Evolutionary conservation across 1,284 basidiomycete genomes (phyloP).

Genomic region (Ustilago hordei): DNA sequence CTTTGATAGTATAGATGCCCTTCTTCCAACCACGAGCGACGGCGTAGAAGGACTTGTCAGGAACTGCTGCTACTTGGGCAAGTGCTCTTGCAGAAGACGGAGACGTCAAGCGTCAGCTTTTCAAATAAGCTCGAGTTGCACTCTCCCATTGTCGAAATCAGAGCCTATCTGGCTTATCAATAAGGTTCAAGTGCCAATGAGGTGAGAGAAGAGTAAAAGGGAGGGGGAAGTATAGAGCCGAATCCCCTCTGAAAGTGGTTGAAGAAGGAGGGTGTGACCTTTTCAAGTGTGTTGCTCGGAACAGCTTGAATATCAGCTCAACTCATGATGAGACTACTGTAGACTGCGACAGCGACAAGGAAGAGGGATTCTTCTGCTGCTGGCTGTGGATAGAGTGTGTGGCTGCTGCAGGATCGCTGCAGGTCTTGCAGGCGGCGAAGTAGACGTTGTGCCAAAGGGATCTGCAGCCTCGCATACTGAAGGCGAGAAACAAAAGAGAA

Average conservation of each 20-base stretch:
- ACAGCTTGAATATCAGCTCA: background rate
- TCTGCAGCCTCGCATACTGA: background rate
- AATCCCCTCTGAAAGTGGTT: background rate
- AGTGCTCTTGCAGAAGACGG: background rate
- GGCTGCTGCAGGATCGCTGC: background rate
- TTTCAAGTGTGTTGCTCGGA: background rate
- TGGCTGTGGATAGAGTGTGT: background rate
- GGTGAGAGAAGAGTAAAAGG: background rate
- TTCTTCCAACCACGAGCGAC: slow-evolving; percentile 56
- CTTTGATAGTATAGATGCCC: slow-evolving; percentile 43
- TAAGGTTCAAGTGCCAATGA: background rate
- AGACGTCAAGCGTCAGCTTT: slow-evolving; percentile 23
- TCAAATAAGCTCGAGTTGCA: slow-evolving; percentile 35
- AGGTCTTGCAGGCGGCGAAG: background rate
- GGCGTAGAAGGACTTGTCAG: slow-evolving; percentile 28
- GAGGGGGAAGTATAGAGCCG: background rate
- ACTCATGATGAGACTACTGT: background rate
- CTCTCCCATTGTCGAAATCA: slow-evolving; percentile 21
- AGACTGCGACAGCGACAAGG: background rate
- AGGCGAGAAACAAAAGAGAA: background rate
- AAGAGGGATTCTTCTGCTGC: background rate
- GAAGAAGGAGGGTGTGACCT: background rate
- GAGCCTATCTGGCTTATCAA: background rate
- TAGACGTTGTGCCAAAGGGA: background rate
- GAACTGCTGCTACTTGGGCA: background rate